Percentiles rank a stretch among this genome's conserved stretches.
phyloP scores from a whole-genome alignment of 441 rosid genomes.

The Corymbia calophylla region DNA sequence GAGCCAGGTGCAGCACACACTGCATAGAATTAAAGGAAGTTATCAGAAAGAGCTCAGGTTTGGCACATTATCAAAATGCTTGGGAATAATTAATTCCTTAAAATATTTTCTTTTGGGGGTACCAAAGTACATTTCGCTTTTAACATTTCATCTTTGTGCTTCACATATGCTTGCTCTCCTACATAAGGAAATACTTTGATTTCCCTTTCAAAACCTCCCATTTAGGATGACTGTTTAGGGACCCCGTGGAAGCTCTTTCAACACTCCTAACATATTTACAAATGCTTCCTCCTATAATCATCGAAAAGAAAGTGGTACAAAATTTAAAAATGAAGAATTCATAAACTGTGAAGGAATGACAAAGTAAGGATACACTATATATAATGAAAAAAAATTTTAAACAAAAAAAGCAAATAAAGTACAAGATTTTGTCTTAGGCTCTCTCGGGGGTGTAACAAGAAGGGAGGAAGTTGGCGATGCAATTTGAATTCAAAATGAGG shows the following conservation, averaged over 20 bases:
- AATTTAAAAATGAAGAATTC: neutral
- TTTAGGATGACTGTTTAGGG: neutral
- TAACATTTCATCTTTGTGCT: neutral
- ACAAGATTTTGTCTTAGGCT: neutral
- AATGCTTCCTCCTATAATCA: neutral
- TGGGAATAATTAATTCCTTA: neutral
- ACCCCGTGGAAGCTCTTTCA: neutral
- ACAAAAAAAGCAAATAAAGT: neutral
- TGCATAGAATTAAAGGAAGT: conserved; percentile 17
- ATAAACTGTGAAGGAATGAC: neutral
- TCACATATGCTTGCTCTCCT: neutral
- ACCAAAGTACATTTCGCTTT: neutral
- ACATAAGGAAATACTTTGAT: neutral
- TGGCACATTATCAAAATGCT: neutral
- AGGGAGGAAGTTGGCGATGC: neutral
- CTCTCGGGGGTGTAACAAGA: neutral
- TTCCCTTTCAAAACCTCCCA: neutral
- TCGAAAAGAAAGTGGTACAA: neutral
- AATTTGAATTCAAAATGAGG: neutral
- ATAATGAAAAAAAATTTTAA: neutral
- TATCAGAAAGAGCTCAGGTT: neutral
- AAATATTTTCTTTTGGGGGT: neutral
- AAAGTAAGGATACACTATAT: neutral
- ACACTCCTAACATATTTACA: neutral
- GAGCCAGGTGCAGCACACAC: conserved; percentile 99